phyloP scores from a whole-genome alignment of 176 grass and related monocot genomes.

The Bromus sterilis region DNA sequence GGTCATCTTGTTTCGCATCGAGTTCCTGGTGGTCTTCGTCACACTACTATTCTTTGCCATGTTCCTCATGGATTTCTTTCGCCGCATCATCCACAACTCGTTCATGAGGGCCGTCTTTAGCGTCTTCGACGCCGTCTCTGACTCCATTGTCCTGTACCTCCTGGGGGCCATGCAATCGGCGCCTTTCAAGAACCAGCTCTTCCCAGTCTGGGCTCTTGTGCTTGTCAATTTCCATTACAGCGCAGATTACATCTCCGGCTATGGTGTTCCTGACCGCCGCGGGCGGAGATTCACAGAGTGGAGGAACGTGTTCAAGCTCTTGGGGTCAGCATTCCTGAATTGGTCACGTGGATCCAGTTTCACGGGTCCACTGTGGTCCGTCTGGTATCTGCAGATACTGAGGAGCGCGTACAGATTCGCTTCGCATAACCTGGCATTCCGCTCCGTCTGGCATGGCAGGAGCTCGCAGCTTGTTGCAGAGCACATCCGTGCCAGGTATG shows the following conservation, averaged over 20 bases:
- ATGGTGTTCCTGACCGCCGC: neutral
- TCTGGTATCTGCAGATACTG: neutral
- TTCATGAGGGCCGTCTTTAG: neutral
- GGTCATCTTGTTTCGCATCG: neutral
- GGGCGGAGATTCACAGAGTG: neutral
- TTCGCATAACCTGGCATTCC: neutral
- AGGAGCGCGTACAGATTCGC: neutral
- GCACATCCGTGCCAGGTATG: neutral
- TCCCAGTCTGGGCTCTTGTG: constrained; percentile 25
- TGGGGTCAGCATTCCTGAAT: neutral
- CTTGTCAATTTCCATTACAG: neutral
- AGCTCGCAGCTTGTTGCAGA: neutral
- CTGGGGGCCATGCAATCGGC: constrained; percentile 11
- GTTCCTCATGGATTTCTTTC: neutral
- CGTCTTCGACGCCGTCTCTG: neutral
- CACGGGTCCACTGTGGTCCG: neutral
- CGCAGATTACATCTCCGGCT: constrained; percentile 2
- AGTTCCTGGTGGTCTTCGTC: neutral
- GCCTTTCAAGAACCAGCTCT: neutral
- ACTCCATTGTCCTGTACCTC: constrained; percentile 11
- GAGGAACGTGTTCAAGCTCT: neutral
- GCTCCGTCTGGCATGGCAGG: neutral
- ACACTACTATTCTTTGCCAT: neutral
- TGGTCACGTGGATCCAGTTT: neutral
- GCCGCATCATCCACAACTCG: neutral